Conservation (phyloP, 352 stramenopile genomes). For the Saprolegnia diclina region DNA sequence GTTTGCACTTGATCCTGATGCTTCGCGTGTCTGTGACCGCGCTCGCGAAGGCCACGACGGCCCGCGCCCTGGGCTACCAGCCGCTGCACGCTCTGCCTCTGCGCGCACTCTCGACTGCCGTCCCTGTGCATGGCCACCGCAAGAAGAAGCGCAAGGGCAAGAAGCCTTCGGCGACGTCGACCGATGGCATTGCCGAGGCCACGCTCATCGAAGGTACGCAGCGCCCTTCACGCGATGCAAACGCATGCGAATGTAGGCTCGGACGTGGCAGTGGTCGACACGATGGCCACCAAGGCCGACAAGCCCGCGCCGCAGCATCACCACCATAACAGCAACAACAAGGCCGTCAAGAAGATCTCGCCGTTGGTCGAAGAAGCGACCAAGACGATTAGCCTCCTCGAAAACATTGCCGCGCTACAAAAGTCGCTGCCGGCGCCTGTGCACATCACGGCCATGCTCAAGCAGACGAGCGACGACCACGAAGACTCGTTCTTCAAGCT, state of each 20-base stretch:
- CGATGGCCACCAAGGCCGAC: no score
- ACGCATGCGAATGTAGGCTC: background rate
- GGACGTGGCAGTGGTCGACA: background rate
- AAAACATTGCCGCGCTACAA: constrained; percentile 18
- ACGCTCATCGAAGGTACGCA: background rate
- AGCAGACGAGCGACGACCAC: constrained; percentile 29
- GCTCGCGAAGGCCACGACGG: background rate
- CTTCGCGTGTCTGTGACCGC: background rate
- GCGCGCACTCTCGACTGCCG: background rate
- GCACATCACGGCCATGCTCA: constrained; percentile 21
- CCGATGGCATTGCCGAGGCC: background rate
- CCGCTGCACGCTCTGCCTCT: background rate
- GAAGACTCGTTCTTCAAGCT: constrained; percentile 69
- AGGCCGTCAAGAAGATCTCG: constrained; percentile 1
- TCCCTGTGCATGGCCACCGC: background rate
- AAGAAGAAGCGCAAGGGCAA: background rate
- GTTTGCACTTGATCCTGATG: background rate
- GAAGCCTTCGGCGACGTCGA: background rate
- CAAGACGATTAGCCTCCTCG: constrained; percentile 10
- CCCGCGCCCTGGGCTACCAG: background rate
- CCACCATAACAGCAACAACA: background rate
- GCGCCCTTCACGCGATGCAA: no score
- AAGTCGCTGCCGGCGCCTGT: constrained; percentile 1
- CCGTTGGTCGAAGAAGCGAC: constrained; percentile 13
- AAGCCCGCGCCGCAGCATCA: background rate